A percentile compares a stretch with the other conserved stretches of the same genome.
These are phyloP conservation scores for Sporopachydermia quercuum DNA, from an alignment of 805 yeast species.

Conservation along the genomic window DNA sequence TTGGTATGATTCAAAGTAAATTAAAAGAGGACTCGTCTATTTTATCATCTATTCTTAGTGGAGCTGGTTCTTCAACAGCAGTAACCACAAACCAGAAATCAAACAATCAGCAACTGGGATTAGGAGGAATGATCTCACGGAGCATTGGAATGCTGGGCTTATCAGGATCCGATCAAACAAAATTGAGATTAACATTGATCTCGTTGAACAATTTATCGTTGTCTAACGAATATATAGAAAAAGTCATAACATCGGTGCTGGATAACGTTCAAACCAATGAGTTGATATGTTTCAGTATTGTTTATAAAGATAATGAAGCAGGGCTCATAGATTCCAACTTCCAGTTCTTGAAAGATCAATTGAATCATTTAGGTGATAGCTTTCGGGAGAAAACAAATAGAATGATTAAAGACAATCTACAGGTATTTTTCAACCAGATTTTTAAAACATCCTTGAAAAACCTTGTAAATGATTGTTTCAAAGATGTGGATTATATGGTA, in stretches of 20 bases:
- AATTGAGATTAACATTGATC: slow-evolving; percentile 35
- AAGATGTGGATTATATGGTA: slow-evolving; percentile 24
- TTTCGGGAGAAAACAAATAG: slow-evolving; percentile 21
- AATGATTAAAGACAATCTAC: slow-evolving; percentile 29
- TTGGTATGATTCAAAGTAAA: slow-evolving; percentile 37
- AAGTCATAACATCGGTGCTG: slow-evolving; percentile 22
- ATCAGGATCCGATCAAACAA: slow-evolving; percentile 23
- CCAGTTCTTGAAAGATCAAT: slow-evolving; percentile 7
- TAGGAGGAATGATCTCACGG: slow-evolving; percentile 12
- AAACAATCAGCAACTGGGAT: slow-evolving; percentile 8
- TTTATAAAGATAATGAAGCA: slow-evolving; percentile 8
- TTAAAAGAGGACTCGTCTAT: slow-evolving; percentile 29
- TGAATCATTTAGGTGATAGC: slow-evolving; percentile 14
- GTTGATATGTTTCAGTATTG: slow-evolving; percentile 19
- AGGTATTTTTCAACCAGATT: slow-evolving; percentile 23
- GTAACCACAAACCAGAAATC: slow-evolving; percentile 8
- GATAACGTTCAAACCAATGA: slow-evolving; percentile 14
- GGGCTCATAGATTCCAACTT: slow-evolving; percentile 13
- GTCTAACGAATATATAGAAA: slow-evolving; percentile 41
- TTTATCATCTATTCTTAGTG: slow-evolving; percentile 7
- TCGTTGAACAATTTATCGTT: slow-evolving; percentile 61
- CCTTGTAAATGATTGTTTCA: slow-evolving; percentile 23
- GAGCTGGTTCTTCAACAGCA: slow-evolving; percentile 6
- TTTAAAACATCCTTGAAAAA: slow-evolving; percentile 21
- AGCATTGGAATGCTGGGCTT: slow-evolving; percentile 10